Evolutionary conservation across 768 basidiomycete species (phyloP), one percentile per base, ranked within the genome.

Genomic region (Tubosaeta brunneosetosa): DNA sequence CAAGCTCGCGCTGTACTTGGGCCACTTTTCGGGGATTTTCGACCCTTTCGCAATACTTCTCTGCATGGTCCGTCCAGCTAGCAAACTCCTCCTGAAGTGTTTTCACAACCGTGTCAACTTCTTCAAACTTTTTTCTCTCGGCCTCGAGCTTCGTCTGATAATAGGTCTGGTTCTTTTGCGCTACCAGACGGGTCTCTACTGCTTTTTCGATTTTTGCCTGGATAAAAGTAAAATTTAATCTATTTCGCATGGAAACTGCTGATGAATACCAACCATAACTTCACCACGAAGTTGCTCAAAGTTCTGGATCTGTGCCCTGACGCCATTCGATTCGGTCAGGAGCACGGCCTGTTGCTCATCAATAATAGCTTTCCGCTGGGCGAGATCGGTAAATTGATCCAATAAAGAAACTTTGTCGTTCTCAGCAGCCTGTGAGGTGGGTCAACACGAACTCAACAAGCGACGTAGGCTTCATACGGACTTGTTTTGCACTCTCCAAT

Each of bases 31-130:
- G 81, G 17, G 82, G 82, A 50, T 81, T 82, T 12, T 73, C 71
- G 25, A 84, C 72, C 14, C 74, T 77, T 17, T 72, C 76, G 52
- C 85, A 91, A 60, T 81, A 84, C 61, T 83, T 67, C 19, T 74
- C 65, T 14, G 91, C 92, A 38, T 79, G 79, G 4, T 64, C 71
- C 3, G 81, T 81, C 87, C 88, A 91, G 22, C 73, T 74, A 80
- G 71, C 67, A 56, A 84, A 88, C 62, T 92, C 87, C 50, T 76
- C 66, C 59, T 86, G 73, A 16, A 88, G 64, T 11, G 78, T 71
- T 14, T 78, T 72, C 3, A 76, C 77, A 4, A 71, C 68, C 7
- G 66, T 74, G 51, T 87, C 73, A 1, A 76, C 70, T 0, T 68
- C 70, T 0, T 69, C 66, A 4, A 87, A 70, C 47, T 71, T 73